Evolutionary conservation across 1,139 yeast species (phyloP).

Genomic region (Yamadazyma epiphylla): DNA sequence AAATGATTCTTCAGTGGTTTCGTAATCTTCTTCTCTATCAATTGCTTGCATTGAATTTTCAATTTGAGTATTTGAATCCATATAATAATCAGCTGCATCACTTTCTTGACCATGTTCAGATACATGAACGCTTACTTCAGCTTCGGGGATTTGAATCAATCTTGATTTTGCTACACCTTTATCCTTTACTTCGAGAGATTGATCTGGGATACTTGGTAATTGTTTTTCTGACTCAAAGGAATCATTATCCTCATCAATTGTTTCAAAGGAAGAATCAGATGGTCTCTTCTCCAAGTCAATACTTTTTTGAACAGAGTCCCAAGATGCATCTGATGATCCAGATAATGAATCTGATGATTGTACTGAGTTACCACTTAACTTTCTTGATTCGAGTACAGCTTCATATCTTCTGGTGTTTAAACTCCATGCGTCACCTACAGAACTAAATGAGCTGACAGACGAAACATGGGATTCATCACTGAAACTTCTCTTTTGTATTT

Average conservation of each 20-base stretch:
- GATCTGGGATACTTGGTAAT: constrained; percentile 1
- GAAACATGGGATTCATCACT: constrained; percentile 39
- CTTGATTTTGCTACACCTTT: constrained; percentile 2
- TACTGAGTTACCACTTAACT: constrained; percentile 5
- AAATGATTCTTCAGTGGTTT: constrained; percentile 1
- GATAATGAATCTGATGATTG: constrained; percentile 4
- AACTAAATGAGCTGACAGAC: constrained; percentile 36
- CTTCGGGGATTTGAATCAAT: constrained; percentile 1
- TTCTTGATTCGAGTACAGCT: constrained; percentile 3
- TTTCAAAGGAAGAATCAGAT: constrained; percentile 6
- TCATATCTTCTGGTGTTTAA: constrained; percentile 9
- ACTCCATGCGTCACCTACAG: constrained; percentile 30
- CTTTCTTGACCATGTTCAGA: constrained; percentile 7
- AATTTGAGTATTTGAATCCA: constrained; percentile 2
- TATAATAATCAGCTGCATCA: constrained; percentile 10
- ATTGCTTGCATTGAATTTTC: not conserved
- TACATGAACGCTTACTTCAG: not conserved
- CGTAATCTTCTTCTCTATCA: constrained; percentile 1
- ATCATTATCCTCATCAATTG: constrained; percentile 1
- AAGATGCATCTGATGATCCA: constrained; percentile 17
- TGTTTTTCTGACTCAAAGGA: constrained; percentile 2
- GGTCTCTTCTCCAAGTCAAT: constrained; percentile 22
- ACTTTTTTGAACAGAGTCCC: constrained; percentile 36
- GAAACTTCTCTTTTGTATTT: constrained; percentile 28
- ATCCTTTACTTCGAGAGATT: not conserved